Conservation (phyloP, 306 rosid genomes). For the Albizia julibrissin region DNA sequence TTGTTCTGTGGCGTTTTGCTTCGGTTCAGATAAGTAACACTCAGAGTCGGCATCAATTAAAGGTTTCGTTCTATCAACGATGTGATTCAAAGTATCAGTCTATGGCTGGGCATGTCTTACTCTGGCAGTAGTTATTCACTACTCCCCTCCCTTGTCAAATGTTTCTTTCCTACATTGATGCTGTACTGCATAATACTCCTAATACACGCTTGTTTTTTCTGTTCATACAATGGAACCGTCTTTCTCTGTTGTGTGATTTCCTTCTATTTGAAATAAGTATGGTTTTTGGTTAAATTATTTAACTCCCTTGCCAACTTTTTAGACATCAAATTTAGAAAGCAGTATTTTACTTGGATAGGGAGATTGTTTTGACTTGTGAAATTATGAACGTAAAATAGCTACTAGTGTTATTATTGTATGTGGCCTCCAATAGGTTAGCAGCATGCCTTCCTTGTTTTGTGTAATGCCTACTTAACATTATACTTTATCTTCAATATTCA, state of each 20-base stretch:
- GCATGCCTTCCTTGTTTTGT: background rate
- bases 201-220: background rate
- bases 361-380: background rate
- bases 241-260: background rate
- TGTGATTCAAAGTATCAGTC: too few species aligned
- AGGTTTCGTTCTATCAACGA: too few species aligned
- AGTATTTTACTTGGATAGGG: slow-evolving; percentile 21
- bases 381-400: background rate
- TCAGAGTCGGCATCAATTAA: background rate
- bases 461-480: background rate
- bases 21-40: background rate
- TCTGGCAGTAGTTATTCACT: too few species aligned
- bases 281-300: background rate
- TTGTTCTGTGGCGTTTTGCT: background rate
- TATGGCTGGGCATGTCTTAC: too few species aligned
- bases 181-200: too few species aligned
- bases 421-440: background rate
- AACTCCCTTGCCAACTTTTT: too few species aligned
- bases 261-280: background rate
- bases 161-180: too few species aligned
- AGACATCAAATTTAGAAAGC: too few species aligned
- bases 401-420: background rate
- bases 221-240: background rate
- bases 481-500: background rate
- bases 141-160: too few species aligned